Conservation (phyloP, 129 eudicot genomes). For the Flaveria sonorensis region DNA sequence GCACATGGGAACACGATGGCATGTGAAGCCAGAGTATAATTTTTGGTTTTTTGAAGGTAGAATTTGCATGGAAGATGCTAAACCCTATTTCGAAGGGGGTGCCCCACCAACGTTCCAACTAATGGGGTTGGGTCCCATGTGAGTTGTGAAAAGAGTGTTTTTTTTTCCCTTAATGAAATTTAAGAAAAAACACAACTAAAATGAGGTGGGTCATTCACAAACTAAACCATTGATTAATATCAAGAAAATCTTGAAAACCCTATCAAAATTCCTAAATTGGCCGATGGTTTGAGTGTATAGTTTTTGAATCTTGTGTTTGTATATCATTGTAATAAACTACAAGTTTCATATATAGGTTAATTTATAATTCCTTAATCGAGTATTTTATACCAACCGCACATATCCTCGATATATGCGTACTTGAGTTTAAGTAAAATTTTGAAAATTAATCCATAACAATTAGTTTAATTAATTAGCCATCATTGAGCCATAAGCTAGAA, state of each 20-base stretch:
- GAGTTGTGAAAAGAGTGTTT: slow-evolving; percentile 36
- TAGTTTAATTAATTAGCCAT: neutral
- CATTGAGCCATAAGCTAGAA: neutral
- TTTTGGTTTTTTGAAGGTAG: slow-evolving; percentile 36
- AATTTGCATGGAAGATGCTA: slow-evolving; percentile 49
- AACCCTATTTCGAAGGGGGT: slow-evolving; percentile 43
- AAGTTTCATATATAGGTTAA: neutral
- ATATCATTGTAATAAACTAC: neutral
- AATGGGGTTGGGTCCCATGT: slow-evolving; percentile 44
- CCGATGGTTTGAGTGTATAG: neutral
- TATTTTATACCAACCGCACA: too few species aligned
- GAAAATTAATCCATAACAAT: neutral
- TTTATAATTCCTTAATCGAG: too few species aligned
- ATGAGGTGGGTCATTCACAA: slow-evolving; percentile 34
- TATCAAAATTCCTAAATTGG: slow-evolving; percentile 4
- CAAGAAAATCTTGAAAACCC: slow-evolving; percentile 19
- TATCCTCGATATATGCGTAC: neutral
- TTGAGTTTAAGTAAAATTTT: neutral
- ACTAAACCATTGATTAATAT: neutral
- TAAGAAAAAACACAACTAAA: slow-evolving; percentile 27
- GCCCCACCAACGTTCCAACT: slow-evolving; percentile 53
- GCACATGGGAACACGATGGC: slow-evolving; percentile 65
- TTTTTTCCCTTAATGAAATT: neutral
- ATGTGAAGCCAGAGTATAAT: slow-evolving; percentile 44
- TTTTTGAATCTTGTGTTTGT: neutral